phyloP scores from a whole-genome alignment of 306 rosid genomes.

The Styphnolobium japonicum region DNA sequence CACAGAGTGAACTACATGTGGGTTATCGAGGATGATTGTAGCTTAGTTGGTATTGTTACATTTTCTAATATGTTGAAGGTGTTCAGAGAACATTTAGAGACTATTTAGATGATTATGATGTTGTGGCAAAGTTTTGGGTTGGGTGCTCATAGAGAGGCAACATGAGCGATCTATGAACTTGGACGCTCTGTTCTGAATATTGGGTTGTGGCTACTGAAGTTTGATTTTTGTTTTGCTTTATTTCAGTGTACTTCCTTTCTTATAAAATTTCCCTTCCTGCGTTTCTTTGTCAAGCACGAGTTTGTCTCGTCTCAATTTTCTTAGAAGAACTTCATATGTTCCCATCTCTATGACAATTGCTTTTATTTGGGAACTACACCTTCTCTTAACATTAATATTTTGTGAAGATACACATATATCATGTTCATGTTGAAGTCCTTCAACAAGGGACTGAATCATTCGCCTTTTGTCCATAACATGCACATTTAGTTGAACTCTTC shows the following conservation, averaged over 20 bases:
- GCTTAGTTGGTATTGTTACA: constrained; percentile 84
- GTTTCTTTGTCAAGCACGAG: neutral
- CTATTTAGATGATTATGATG: constrained; percentile 10
- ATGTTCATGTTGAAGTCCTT: neutral
- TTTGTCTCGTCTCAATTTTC: neutral
- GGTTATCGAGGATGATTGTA: constrained; percentile 90
- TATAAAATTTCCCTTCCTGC: constrained; percentile 9
- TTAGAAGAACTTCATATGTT: neutral
- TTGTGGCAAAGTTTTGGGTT: constrained; percentile 13
- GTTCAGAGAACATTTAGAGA: constrained; percentile 68
- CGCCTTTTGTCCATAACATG: neutral
- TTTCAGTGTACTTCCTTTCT: neutral
- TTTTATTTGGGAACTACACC: neutral
- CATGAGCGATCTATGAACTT: constrained; percentile 17
- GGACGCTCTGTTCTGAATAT: constrained; percentile 5
- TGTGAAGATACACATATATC: neutral
- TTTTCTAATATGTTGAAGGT: constrained; percentile 73
- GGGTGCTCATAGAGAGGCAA: constrained; percentile 10
- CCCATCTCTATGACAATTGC: neutral
- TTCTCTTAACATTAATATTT: neutral
- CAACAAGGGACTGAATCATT: neutral
- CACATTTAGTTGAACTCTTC: neutral
- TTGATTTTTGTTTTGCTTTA: constrained; percentile 13
- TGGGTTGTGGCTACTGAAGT: constrained; percentile 19
- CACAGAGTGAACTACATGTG: constrained; percentile 89